Base-by-base conservation (phyloP, 2,329 filamentous ascomycete genomes). In the Trichophyton schoenleinii region DNA sequence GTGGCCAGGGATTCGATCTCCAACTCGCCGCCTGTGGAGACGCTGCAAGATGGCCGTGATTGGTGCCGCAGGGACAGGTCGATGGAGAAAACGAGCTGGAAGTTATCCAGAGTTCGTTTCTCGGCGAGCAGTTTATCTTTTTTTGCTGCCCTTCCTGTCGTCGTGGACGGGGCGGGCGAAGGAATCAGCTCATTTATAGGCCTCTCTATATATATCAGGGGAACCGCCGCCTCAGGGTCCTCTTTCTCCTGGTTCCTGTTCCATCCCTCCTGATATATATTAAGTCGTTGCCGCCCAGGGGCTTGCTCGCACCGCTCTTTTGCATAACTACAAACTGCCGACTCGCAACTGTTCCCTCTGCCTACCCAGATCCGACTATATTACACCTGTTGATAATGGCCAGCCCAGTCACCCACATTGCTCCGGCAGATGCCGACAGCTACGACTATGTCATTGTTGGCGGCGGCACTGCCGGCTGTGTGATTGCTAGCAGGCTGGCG, bases 401-500 rank as follows among this genome's bases (percentile, higher is more conserved):
- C 22, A 61, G 52, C 25, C 88, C 87, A 59, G 91, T 87, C 65
- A 84, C 81, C 66, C 78, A 84, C 62, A 80, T 91, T 65, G 80
- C 87, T 57, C 73, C 82, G 65, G 77, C 81, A 70, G 84, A 87
- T 67, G 80, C 80, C 70, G 79, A 85, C 74, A 80, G 79, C 77
- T 94, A 85, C 76, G 89, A 94, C 81, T 94, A 91, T 78, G 81
- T 94, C 73, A 84, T 94, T 67, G 87, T 94, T 58, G 89, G 89
- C 66, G 89, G 89, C 65, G 89, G 89, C 70, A 94, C 89, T 58
- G 89, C 89, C 57, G 89, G 89, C 74, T 94, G 89, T 77, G 89
- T 94, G 63, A 83, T 94, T 68, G 89, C 88, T 61, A 85, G 87
- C 60, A 85, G 89, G 59, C 81, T 95, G 64, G 85, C 89, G 36